Percentiles rank a stretch among this genome's conserved stretches.
phyloP scores from a whole-genome alignment of 441 rosid species.

The Mallotus repandus region DNA sequence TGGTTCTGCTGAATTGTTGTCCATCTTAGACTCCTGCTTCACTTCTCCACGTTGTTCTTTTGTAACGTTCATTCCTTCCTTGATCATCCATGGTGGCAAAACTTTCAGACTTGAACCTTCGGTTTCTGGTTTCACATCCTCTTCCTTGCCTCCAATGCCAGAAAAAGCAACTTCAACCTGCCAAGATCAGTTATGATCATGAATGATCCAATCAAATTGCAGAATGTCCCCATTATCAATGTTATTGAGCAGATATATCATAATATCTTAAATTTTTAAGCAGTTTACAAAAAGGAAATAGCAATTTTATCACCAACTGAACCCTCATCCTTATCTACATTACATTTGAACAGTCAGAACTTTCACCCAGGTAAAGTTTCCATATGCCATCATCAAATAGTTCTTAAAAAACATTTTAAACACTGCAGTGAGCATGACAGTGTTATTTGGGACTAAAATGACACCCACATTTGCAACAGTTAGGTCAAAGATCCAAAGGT shows the following conservation, averaged over 20 bases:
- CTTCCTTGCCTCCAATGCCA: slow-evolving; percentile 68
- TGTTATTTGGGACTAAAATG: background rate
- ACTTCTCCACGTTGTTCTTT: slow-evolving; percentile 87
- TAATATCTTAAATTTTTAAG: background rate
- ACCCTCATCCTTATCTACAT: background rate
- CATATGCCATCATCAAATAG: background rate
- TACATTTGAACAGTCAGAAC: background rate
- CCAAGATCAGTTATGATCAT: slow-evolving; percentile 22
- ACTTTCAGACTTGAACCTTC: slow-evolving; percentile 58
- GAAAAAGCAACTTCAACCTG: slow-evolving; percentile 93
- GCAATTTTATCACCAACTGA: background rate
- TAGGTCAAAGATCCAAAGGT: background rate
- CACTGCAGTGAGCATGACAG: background rate
- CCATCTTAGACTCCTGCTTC: slow-evolving; percentile 61
- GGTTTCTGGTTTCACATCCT: slow-evolving; percentile 60
- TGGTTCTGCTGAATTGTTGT: slow-evolving; percentile 44
- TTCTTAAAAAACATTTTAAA: background rate
- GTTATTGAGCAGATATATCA: slow-evolving; percentile 10
- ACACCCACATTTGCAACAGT: background rate
- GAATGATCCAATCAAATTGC: slow-evolving; percentile 7
- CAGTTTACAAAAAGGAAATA: no score
- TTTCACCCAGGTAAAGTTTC: background rate
- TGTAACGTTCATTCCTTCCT: slow-evolving; percentile 86
- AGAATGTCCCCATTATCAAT: background rate
- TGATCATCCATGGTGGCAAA: slow-evolving; percentile 97